Evolutionary conservation across 2,329 filamentous ascomycete genomes (phyloP).

Genomic region (Claviceps fusiformis): DNA sequence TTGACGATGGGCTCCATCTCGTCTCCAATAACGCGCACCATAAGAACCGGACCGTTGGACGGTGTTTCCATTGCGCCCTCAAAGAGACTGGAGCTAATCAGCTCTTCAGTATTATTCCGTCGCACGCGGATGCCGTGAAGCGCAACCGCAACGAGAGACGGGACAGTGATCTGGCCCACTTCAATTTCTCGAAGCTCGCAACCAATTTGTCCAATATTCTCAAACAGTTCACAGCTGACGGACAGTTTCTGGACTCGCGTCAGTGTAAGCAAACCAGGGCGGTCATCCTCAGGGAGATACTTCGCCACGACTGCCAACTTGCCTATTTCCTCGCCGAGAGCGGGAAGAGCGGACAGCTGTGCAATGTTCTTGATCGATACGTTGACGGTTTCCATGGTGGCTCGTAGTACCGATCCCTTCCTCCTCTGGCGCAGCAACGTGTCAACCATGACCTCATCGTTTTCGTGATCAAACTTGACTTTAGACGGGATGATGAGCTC

Average conservation of each 20-base stretch:
- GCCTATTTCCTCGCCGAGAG: constrained; percentile 63
- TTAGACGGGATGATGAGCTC: constrained; percentile 85
- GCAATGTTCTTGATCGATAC: constrained; percentile 48
- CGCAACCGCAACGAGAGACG: constrained; percentile 68
- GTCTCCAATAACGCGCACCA: constrained; percentile 82
- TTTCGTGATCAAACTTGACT: constrained; percentile 69
- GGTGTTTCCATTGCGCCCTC: constrained; percentile 14
- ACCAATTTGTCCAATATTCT: constrained; percentile 52
- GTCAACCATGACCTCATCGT: constrained; percentile 91
- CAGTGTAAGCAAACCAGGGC: constrained; percentile 74
- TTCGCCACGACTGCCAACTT: constrained; percentile 81
- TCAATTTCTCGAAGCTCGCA: constrained; percentile 50
- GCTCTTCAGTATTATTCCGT: constrained; percentile 55
- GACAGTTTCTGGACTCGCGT: constrained; percentile 51
- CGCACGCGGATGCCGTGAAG: constrained; percentile 47
- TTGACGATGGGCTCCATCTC: constrained; percentile 88
- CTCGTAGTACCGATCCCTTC: constrained; percentile 70
- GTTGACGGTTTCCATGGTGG: constrained; percentile 52
- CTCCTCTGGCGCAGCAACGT: constrained; percentile 74
- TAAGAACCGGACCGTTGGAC: constrained; percentile 44
- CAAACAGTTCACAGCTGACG: constrained; percentile 48
- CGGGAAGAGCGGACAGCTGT: constrained; percentile 53
- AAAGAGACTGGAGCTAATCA: constrained; percentile 45
- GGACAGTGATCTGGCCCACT: constrained; percentile 69
- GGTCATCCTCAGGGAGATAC: constrained; percentile 89